A percentile compares a stretch with the other conserved stretches of the same genome.
These are phyloP conservation scores for Crassisporium funariophilum DNA, from an alignment of 768 basidiomycete species.

Conservation along the genomic window DNA sequence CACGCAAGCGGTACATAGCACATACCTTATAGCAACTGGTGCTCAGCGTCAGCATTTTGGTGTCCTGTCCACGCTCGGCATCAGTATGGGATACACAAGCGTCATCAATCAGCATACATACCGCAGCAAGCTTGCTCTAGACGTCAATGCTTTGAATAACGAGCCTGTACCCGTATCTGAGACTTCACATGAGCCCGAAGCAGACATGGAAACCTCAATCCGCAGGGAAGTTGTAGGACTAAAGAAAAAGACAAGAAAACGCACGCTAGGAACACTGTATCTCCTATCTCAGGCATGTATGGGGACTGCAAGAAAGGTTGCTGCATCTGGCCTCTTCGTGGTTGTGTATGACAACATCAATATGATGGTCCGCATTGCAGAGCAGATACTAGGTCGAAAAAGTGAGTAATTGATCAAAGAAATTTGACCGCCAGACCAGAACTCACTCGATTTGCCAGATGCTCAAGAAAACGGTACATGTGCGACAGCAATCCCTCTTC, in stretches of 20 bases:
- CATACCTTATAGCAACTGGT: slow-evolving; percentile 35
- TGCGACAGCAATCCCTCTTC: slow-evolving; percentile 32
- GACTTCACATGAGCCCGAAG: slow-evolving; percentile 2
- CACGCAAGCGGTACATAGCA: slow-evolving; percentile 20
- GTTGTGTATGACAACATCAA: slow-evolving; percentile 43
- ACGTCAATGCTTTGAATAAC: too few species aligned
- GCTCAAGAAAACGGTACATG: slow-evolving; percentile 40
- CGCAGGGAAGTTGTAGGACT: background rate
- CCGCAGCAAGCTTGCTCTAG: too few species aligned
- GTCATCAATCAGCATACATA: slow-evolving; percentile 16
- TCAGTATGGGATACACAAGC: slow-evolving; percentile 28
- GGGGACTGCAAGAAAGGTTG: background rate
- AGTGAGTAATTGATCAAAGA: slow-evolving; percentile 13
- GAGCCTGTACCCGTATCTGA: too few species aligned
- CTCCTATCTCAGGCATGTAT: slow-evolving; percentile 5
- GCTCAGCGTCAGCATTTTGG: slow-evolving; percentile 33
- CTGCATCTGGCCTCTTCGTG: background rate
- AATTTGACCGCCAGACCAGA: background rate
- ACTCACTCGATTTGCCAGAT: slow-evolving; percentile 15
- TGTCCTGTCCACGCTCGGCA: slow-evolving; percentile 30
- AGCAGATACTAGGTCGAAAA: slow-evolving; percentile 34
- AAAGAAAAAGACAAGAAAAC: background rate
- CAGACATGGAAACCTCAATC: background rate
- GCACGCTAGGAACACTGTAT: slow-evolving; percentile 4
- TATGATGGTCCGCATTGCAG: slow-evolving; percentile 27